A percentile compares a stretch with the other conserved stretches of the same genome.
phyloP scores from a whole-genome alignment of 352 stramenopile genomes.

The Phytophthora brassicae region DNA sequence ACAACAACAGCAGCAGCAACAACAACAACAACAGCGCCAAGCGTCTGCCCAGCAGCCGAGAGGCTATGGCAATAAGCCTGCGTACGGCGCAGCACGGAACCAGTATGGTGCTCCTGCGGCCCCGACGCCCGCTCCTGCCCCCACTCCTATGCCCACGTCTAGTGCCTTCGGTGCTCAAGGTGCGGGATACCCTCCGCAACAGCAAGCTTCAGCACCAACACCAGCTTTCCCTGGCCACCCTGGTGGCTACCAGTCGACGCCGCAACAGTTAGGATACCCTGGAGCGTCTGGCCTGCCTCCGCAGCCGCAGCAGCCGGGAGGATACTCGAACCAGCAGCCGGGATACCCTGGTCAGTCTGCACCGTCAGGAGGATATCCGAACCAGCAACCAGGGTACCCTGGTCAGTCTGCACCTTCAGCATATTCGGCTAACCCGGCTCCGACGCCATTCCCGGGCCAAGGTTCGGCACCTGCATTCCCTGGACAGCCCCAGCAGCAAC shows the following conservation, averaged over 20 bases:
- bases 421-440: conserved; percentile 19
- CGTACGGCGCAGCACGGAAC: conserved; percentile 31
- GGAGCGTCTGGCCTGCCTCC: conserved; percentile 28
- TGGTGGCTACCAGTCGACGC: conserved; percentile 35
- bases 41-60: conserved; percentile 34
- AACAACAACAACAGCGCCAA: conserved; percentile 38
- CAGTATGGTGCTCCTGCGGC: conserved; percentile 48
- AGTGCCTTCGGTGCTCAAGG: conserved; percentile 38
- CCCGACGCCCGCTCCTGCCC: conserved; percentile 24
- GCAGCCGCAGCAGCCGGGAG: conserved; percentile 34
- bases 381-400: conserved; percentile 40
- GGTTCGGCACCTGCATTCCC: conserved; percentile 36
- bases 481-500: conserved; percentile 34
- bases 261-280: conserved; percentile 38
- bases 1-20: conserved; percentile 47
- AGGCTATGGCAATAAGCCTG: conserved; percentile 39
- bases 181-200: conserved; percentile 44
- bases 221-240: conserved; percentile 44
- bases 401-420: conserved; percentile 38
- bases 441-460: conserved; percentile 40
- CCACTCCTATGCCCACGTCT: conserved; percentile 33
- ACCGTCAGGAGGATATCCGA: conserved; percentile 32
- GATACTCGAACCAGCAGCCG: conserved; percentile 40
- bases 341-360: conserved; percentile 38
- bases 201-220: conserved; percentile 34